Conservation (phyloP, 1,139 yeast species). For the Candida labiduridarum region DNA sequence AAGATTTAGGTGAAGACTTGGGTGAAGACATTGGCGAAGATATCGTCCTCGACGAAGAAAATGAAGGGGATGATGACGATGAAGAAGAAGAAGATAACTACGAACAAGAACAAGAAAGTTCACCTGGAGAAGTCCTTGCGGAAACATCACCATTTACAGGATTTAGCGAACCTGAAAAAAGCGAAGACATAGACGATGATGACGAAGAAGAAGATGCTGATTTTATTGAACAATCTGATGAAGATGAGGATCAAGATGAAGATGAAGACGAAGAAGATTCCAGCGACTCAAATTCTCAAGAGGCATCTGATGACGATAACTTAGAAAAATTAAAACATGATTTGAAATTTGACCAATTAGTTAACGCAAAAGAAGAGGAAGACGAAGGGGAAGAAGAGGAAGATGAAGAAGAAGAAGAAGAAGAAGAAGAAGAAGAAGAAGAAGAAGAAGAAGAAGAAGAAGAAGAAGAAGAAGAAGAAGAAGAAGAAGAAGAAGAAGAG, state of each 20-base stretch:
- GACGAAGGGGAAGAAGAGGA: conserved; percentile 28
- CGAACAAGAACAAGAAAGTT: conserved; percentile 14
- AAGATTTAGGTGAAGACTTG: conserved; percentile 7
- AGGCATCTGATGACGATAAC: conserved; percentile 27
- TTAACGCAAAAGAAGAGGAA: conserved; percentile 18
- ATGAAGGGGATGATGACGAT: background rate
- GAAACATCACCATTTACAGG: conserved; percentile 20
- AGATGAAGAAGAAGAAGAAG: no score
- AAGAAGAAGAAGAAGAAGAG: conserved; percentile 28
- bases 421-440: no score
- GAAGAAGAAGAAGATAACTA: conserved; percentile 23
- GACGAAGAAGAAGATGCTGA: conserved; percentile 19
- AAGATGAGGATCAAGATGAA: conserved; percentile 15
- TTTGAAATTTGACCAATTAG: conserved; percentile 34
- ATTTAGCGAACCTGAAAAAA: conserved; percentile 27
- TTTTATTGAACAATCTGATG: conserved; percentile 14
- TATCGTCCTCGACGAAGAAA: background rate
- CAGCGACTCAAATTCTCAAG: conserved; percentile 1
- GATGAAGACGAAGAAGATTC: conserved; percentile 23
- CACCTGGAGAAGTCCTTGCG: conserved; percentile 15
- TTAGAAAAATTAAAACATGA: conserved; percentile 35
- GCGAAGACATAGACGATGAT: conserved; percentile 18
- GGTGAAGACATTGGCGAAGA: background rate
- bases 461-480: conserved; percentile 24
- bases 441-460: conserved; percentile 26